These are phyloP conservation scores for Venturia carpophila DNA, from an alignment of 2,329 filamentous ascomycete genomes.

Conservation along the genomic window DNA sequence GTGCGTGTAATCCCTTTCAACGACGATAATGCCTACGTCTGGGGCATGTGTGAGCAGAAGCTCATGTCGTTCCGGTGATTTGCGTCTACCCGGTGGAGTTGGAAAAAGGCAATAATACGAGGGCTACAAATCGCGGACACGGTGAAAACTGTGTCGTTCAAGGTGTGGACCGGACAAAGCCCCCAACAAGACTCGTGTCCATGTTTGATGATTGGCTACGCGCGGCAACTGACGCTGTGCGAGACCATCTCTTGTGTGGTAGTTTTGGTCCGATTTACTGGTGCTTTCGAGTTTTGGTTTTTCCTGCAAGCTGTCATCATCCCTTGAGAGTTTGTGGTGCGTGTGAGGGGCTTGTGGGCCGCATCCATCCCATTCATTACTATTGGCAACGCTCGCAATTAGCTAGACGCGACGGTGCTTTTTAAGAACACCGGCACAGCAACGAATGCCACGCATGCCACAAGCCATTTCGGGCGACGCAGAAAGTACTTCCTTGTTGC, in stretches of 20 bases:
- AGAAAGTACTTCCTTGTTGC: not conserved
- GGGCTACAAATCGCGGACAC: not conserved
- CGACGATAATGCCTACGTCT: not conserved
- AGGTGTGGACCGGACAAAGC: conserved; percentile 3
- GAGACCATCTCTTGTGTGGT: not conserved
- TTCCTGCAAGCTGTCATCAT: conserved; percentile 13
- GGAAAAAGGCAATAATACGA: not conserved
- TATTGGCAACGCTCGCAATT: conserved; percentile 9
- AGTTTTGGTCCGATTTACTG: not conserved
- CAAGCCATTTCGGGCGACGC: conserved; percentile 7
- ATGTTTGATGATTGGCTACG: conserved; percentile 10
- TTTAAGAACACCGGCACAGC: not conserved
- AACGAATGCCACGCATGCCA: not conserved
- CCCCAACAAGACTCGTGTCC: conserved; percentile 3
- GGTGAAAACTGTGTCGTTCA: not conserved
- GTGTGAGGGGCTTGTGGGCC: conserved; percentile 9
- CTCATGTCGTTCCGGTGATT: not conserved
- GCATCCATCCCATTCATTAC: conserved; percentile 7
- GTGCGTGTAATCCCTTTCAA: not conserved
- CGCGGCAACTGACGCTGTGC: conserved; percentile 7
- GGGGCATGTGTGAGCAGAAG: not conserved
- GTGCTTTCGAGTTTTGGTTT: conserved; percentile 9
- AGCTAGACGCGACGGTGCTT: not conserved
- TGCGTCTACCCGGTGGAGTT: not conserved
- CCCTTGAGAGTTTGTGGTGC: conserved; percentile 9